phyloP scores from a whole-genome alignment of 1,284 basidiomycete species.

The Sporisorium exsertum region DNA sequence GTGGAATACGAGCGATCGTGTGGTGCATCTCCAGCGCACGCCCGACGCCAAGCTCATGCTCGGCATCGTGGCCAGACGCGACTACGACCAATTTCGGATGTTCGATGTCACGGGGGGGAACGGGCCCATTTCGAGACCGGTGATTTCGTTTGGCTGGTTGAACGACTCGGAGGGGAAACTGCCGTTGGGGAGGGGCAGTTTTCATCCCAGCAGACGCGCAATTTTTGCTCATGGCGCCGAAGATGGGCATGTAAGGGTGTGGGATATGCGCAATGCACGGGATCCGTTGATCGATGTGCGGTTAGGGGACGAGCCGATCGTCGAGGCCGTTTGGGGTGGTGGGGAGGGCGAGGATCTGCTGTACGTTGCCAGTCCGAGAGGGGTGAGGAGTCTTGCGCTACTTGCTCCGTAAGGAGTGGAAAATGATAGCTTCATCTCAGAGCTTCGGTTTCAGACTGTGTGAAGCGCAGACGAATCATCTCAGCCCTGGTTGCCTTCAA shows the following conservation, averaged over 20 bases:
- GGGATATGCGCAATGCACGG: conserved; percentile 42
- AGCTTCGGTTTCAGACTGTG: no score
- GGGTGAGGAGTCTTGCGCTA: conserved; percentile 24
- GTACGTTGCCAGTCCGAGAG: conserved; percentile 27
- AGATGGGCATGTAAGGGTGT: conserved; percentile 40
- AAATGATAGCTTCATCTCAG: no score
- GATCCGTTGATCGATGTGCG: conserved; percentile 33
- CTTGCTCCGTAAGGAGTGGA: neutral
- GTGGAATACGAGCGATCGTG: conserved; percentile 45
- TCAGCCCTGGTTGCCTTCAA: no score
- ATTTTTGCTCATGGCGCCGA: conserved; percentile 47
- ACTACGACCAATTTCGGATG: conserved; percentile 51
- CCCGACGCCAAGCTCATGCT: conserved; percentile 46
- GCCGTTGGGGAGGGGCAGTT: conserved; percentile 34
- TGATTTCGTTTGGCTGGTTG: conserved; percentile 47
- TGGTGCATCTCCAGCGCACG: conserved; percentile 46
- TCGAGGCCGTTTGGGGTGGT: conserved; percentile 34
- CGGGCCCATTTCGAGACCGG: conserved; percentile 37
- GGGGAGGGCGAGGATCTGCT: conserved; percentile 16
- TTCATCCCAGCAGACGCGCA: conserved; percentile 32
- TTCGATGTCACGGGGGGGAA: conserved; percentile 42
- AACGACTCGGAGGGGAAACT: conserved; percentile 32
- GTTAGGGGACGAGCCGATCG: conserved; percentile 40
- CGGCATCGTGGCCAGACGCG: conserved; percentile 25
- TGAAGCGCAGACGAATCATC: no score